Percentiles rank a stretch among this genome's conserved stretches.
Evolutionary conservation across 2,329 filamentous ascomycete genomes (phyloP).

Genomic region (Lecanicillium sp.): DNA sequence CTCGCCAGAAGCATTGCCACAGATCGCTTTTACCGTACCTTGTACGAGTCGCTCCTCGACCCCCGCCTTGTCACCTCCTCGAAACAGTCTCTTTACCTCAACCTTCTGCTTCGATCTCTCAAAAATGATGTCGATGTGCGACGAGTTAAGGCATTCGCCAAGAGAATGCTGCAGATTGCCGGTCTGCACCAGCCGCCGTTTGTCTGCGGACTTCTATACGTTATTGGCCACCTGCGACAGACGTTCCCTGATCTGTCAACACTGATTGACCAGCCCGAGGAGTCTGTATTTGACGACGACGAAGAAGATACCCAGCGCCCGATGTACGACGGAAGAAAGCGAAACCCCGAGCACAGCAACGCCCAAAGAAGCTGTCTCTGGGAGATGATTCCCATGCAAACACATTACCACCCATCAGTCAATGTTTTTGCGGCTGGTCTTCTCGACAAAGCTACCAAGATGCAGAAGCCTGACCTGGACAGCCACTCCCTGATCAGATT

Average conservation of each 20-base stretch:
- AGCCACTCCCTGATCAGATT: constrained; percentile 92
- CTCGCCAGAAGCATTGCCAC: constrained; percentile 71
- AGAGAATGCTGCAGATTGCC: constrained; percentile 82
- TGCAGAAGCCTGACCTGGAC: constrained; percentile 83
- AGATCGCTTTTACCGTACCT: constrained; percentile 88
- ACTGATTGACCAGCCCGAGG: constrained; percentile 75
- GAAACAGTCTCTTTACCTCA: constrained; percentile 92
- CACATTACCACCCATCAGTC: constrained; percentile 91
- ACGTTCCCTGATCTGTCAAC: constrained; percentile 75
- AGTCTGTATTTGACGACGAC: constrained; percentile 59
- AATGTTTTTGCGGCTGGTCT: constrained; percentile 73
- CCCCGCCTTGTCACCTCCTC: constrained; percentile 83
- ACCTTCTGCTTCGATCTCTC: constrained; percentile 79
- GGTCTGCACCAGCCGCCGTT: constrained; percentile 89
- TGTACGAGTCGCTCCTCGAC: constrained; percentile 93
- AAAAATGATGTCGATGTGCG: constrained; percentile 88
- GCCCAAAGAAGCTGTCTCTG: constrained; percentile 91
- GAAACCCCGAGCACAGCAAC: constrained; percentile 85
- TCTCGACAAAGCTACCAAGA: constrained; percentile 61
- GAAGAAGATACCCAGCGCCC: constrained; percentile 40
- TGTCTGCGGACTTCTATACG: constrained; percentile 84
- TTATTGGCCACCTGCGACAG: constrained; percentile 72
- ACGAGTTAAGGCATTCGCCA: constrained; percentile 91
- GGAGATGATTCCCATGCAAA: constrained; percentile 57
- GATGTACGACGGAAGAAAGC: constrained; percentile 80